Evolutionary conservation across 495 filamentous ascomycete species (phyloP).

Genomic region (Hyaloscypha bicolor): DNA sequence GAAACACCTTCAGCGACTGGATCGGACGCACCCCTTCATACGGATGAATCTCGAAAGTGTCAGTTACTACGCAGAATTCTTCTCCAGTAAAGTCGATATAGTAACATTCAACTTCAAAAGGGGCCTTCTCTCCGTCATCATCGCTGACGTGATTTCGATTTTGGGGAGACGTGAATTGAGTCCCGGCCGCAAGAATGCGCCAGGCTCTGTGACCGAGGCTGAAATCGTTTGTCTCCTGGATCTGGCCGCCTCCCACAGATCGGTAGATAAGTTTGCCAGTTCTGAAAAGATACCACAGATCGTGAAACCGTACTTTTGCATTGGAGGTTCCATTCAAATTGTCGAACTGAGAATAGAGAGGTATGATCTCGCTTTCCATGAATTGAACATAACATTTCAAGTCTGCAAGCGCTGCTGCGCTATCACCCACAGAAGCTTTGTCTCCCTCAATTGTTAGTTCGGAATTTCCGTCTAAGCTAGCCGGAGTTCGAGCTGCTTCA

Average conservation of each 20-base stretch:
- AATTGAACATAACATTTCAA: slow-evolving; percentile 26
- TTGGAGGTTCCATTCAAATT: neutral
- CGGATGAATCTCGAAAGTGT: neutral
- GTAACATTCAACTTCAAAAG: slow-evolving; percentile 10
- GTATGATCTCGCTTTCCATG: slow-evolving; percentile 35
- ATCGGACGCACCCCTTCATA: neutral
- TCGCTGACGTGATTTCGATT: slow-evolving; percentile 1
- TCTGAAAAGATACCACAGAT: slow-evolving; percentile 39
- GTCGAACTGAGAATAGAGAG: slow-evolving; percentile 30
- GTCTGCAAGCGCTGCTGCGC: slow-evolving; percentile 27
- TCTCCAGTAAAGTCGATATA: slow-evolving; percentile 4
- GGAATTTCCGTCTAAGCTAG: neutral
- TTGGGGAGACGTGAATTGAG: neutral
- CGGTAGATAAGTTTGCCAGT: slow-evolving; percentile 28
- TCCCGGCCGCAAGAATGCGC: slow-evolving; percentile 16
- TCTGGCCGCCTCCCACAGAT: slow-evolving; percentile 13
- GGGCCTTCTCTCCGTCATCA: neutral
- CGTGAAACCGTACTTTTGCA: slow-evolving; percentile 30
- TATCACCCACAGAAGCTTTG: slow-evolving; percentile 29
- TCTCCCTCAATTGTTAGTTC: neutral
- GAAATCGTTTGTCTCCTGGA: slow-evolving; percentile 36
- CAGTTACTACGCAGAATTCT: neutral
- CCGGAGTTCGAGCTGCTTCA: neutral
- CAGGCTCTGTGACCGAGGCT: slow-evolving; percentile 26
- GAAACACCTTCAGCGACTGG: slow-evolving; percentile 32